These are phyloP conservation scores for Imleria badia DNA, from an alignment of 768 basidiomycete genomes.

Conservation along the genomic window DNA sequence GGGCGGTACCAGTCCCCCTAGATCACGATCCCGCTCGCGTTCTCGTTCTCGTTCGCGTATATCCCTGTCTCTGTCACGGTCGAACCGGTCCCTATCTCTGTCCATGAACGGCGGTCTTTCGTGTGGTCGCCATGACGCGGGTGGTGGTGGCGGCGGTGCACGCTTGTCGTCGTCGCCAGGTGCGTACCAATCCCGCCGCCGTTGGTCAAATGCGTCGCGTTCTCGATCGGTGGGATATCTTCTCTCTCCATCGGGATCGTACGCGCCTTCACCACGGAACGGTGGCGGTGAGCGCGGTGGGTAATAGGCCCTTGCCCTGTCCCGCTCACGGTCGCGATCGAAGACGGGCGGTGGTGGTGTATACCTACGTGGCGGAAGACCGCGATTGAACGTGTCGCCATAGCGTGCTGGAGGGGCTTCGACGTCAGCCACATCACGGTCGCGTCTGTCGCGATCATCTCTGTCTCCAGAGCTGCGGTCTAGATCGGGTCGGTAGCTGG, in stretches of 20 bases:
- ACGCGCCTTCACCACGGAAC: conserved; percentile 26
- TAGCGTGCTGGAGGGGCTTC: conserved; percentile 36
- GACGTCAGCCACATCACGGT: conserved; percentile 38
- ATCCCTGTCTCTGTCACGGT: conserved; percentile 36
- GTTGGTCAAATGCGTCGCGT: conserved; percentile 33
- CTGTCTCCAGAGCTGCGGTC: conserved; percentile 36
- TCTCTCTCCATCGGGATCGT: conserved; percentile 35
- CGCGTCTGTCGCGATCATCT: conserved; percentile 35
- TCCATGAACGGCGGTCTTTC: conserved; percentile 32
- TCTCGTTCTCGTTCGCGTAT: conserved; percentile 36
- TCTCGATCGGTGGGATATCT: conserved; percentile 31
- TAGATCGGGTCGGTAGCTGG: conserved; percentile 41
- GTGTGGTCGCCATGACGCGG: conserved; percentile 31
- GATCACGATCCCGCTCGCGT: conserved; percentile 30
- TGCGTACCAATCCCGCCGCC: conserved; percentile 31
- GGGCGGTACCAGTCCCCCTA: not conserved
- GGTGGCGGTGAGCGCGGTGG: conserved; percentile 33
- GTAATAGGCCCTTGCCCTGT: conserved; percentile 30
- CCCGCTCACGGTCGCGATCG: conserved; percentile 34
- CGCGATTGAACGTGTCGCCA: conserved; percentile 32
- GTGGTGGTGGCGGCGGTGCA: conserved; percentile 4
- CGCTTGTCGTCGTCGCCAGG: conserved; percentile 44
- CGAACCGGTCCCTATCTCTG: conserved; percentile 41
- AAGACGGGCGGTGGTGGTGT: conserved; percentile 32
- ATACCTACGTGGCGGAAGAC: no score